phyloP scores from a whole-genome alignment of 2,329 filamentous ascomycete genomes.

The Penicillium aurantiogriseum region DNA sequence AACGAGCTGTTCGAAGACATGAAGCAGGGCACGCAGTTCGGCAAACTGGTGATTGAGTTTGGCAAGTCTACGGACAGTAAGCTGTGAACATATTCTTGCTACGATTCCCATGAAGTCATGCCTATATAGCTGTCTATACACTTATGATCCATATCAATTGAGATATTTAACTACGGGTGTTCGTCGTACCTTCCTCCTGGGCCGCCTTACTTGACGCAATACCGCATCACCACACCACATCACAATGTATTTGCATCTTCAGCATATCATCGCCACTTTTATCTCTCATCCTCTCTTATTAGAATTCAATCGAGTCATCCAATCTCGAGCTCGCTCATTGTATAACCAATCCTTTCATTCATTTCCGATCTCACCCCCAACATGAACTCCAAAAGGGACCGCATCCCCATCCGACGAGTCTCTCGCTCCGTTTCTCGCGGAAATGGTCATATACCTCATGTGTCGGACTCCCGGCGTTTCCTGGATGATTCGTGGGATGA shows the following conservation, averaged over 20 bases:
- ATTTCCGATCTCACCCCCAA: not conserved
- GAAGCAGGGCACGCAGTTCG: slow-evolving; percentile 81
- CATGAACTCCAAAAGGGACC: not conserved
- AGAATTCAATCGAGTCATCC: not conserved
- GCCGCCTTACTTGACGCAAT: not conserved
- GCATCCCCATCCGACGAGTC: not conserved
- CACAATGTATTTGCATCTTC: not conserved
- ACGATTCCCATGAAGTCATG: not conserved
- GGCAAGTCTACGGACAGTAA: slow-evolving; percentile 42
- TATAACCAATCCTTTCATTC: not conserved
- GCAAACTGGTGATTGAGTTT: slow-evolving; percentile 82
- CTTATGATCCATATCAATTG: not conserved
- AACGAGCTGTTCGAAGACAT: slow-evolving; percentile 84
- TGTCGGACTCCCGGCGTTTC: not conserved
- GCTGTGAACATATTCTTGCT: slow-evolving; percentile 29
- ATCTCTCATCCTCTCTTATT: not conserved
- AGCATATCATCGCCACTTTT: not conserved
- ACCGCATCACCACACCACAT: not conserved
- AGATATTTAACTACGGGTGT: not conserved
- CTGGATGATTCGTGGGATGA: slow-evolving; percentile 3
- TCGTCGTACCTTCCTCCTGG: slow-evolving; percentile 2
- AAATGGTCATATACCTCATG: not conserved
- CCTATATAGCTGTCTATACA: not conserved
- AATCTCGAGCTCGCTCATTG: slow-evolving; percentile 5
- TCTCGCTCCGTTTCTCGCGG: slow-evolving; percentile 1